phyloP scores from a whole-genome alignment of 2,329 filamentous ascomycete species.

The Apiospora hydei region DNA sequence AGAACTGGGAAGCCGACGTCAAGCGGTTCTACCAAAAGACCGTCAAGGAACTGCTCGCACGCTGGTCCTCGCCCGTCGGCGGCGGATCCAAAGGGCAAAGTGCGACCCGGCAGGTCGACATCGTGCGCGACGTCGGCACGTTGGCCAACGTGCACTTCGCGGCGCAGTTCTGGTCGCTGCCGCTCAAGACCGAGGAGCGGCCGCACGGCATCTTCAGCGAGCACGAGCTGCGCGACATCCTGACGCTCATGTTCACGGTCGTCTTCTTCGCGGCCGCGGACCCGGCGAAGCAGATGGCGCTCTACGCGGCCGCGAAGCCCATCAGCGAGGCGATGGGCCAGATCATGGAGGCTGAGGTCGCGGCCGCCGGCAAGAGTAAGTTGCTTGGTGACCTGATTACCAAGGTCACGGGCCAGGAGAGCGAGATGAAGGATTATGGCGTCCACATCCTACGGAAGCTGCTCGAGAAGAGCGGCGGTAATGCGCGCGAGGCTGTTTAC shows the following conservation, averaged over 20 bases:
- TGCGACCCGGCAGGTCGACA: constrained; percentile 25
- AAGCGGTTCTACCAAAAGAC: constrained; percentile 24
- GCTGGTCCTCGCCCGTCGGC: constrained; percentile 23
- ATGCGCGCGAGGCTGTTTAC: constrained; percentile 8
- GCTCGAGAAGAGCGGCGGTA: constrained; percentile 3
- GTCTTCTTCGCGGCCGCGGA: constrained; percentile 18
- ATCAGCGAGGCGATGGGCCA: constrained; percentile 20
- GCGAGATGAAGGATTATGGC: constrained; percentile 23
- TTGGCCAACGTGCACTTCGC: constrained; percentile 60
- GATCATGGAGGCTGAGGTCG: constrained; percentile 19
- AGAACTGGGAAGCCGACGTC: constrained; percentile 21
- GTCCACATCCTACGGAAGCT: constrained; percentile 22
- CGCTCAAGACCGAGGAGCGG: constrained; percentile 59
- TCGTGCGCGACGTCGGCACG: constrained; percentile 49
- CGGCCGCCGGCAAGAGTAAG: neutral
- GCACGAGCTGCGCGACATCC: constrained; percentile 58
- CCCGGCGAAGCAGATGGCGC: constrained; percentile 18
- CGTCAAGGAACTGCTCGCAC: constrained; percentile 6
- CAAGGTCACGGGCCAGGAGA: constrained; percentile 7
- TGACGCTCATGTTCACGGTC: constrained; percentile 35
- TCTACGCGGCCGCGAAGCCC: constrained; percentile 15
- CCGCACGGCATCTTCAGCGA: constrained; percentile 61
- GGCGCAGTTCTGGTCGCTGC: constrained; percentile 60
- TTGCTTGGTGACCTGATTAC: constrained; percentile 38
- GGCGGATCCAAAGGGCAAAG: neutral